Conservation (phyloP, 768 basidiomycete species). For the Russula foetens region DNA sequence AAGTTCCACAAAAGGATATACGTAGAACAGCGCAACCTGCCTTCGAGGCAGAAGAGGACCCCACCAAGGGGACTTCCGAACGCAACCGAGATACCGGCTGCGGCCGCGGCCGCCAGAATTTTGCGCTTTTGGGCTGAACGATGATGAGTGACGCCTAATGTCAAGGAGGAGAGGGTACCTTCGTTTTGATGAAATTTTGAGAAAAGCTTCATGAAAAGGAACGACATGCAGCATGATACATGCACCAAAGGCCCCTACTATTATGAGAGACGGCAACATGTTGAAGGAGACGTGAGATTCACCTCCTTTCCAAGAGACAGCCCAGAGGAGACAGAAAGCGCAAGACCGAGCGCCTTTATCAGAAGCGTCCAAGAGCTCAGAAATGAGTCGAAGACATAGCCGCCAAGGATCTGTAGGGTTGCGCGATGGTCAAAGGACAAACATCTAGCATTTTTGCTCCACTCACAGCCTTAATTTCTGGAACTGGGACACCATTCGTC, state of each 20-base stretch:
- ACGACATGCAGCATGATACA: constrained; percentile 76
- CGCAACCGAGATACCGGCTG: constrained; percentile 82
- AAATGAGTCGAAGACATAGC: constrained; percentile 82
- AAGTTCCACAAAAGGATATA: background rate
- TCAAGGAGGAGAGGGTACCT: constrained; percentile 33
- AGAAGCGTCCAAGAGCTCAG: constrained; percentile 81
- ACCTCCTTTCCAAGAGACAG: constrained; percentile 83
- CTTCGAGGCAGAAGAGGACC: constrained; percentile 79
- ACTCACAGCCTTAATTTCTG: constrained; percentile 70
- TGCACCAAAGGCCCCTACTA: constrained; percentile 74
- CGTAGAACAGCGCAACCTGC: constrained; percentile 22
- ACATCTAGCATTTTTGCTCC: background rate
- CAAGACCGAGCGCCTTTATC: constrained; percentile 77
- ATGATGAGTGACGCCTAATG: background rate
- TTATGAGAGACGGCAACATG: background rate
- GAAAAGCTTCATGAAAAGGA: constrained; percentile 57
- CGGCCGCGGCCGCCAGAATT: constrained; percentile 73
- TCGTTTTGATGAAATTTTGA: constrained; percentile 70
- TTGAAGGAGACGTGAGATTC: constrained; percentile 14
- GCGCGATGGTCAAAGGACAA: background rate
- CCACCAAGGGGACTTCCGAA: constrained; percentile 85
- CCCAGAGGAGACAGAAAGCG: constrained; percentile 78
- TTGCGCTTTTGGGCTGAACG: constrained; percentile 67
- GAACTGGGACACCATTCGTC: constrained; percentile 36
- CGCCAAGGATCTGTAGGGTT: constrained; percentile 55